Evolutionary conservation across 768 basidiomycete genomes (phyloP), one percentile per base, ranked within the genome.

Genomic region (Leccinum ochraceum): DNA sequence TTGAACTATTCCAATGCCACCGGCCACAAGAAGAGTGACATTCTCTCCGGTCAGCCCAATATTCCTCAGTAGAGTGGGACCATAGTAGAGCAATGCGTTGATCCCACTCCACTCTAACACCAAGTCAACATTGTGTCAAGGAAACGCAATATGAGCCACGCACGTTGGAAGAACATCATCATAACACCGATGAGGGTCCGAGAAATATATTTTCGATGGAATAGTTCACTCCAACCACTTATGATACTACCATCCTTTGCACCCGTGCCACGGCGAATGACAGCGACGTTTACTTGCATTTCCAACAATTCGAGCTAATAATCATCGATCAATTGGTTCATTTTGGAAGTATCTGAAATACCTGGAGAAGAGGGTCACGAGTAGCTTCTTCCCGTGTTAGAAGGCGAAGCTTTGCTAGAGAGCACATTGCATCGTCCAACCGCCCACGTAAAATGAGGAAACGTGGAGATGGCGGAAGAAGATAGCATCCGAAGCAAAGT

Each of bases 91-190:
- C 34, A 94, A 70, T 10, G 92, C 90, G 67, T 93, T 94, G 63
- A 93, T 94, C 2, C 92, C 92, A 60, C 86, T 88, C 92, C 92
- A 93, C 76, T 93, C 90, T 93, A 66, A 14, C 17, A 26, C 17
- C 11, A 2, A 3, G 16, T 60, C 11, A 59, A 34, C 52, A 54
- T 17, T 7, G n/a, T 50, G n/a, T 20, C 32, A 51, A 53, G 34
- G 16, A 26, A 56, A 57, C 17, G 54, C n/a, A 34, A 44, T 7
- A 52, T 50, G 24, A 26, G 3, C 52, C 17, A 74, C 86, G 44
- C 64, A 90, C 91, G 92, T 74, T 94, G 92, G 66, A 92, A 93
- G 55, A 90, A 84, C 87, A 92, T 91, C 65, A 92, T 83, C 68
- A 86, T 73, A 8, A 90, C 77, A 3, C 89, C 90, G 42, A 92